Percentiles rank a stretch among this genome's conserved stretches.
These are phyloP conservation scores for Trametes versicolor DNA, from an alignment of 1,284 basidiomycete genomes.

Conservation along the genomic window DNA sequence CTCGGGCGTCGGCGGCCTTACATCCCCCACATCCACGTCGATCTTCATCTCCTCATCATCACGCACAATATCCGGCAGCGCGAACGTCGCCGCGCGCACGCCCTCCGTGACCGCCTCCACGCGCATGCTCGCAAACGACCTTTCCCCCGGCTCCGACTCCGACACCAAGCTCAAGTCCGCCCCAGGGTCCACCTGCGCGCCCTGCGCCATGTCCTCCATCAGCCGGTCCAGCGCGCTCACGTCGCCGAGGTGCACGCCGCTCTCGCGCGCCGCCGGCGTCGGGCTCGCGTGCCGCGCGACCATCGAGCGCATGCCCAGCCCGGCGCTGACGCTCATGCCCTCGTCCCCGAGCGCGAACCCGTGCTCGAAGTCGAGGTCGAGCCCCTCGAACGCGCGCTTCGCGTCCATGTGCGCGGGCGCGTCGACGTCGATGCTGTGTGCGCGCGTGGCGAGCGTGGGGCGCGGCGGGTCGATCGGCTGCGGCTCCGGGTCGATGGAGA, in stretches of 20 bases:
- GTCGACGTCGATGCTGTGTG: constrained; percentile 35
- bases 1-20: constrained; percentile 19
- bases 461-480: constrained; percentile 48
- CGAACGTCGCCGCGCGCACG: constrained; percentile 44
- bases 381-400: constrained; percentile 36
- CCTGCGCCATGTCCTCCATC: constrained; percentile 76
- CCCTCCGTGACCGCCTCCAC: constrained; percentile 48
- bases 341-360: constrained; percentile 33
- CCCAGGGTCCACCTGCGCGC: constrained; percentile 31
- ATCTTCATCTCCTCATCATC: constrained; percentile 38
- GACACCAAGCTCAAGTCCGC: constrained; percentile 22
- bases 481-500: constrained; percentile 46
- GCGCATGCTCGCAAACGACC: constrained; percentile 36
- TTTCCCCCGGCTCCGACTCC: constrained; percentile 32
- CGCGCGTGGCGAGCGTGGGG: constrained; percentile 40
- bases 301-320: constrained; percentile 33
- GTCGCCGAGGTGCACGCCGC: constrained; percentile 62
- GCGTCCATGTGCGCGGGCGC: constrained; percentile 33
- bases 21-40: constrained; percentile 26
- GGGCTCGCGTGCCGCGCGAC: constrained; percentile 19
- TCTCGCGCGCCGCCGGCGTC: constrained; percentile 18
- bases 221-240: constrained; percentile 83
- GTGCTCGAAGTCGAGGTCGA: constrained; percentile 41
- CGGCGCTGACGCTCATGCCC: constrained; percentile 30
- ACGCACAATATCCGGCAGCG: constrained; percentile 40